Percentiles rank a stretch among this genome's conserved stretches.
Evolutionary conservation across 176 grass and related monocot genomes (phyloP).

Genomic region (Oryza meyeriana): DNA sequence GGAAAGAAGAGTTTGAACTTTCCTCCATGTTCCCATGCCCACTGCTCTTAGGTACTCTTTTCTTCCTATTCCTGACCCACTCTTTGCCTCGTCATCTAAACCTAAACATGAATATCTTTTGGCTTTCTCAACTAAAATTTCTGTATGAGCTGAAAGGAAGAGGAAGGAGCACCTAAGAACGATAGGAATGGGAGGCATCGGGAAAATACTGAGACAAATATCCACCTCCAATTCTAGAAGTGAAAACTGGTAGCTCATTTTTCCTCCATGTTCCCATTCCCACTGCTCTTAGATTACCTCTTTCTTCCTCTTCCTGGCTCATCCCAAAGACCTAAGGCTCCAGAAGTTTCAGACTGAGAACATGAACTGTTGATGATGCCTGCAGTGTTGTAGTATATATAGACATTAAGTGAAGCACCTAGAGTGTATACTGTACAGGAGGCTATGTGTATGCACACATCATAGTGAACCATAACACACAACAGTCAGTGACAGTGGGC

Average conservation of each 20-base stretch:
- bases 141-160: neutral
- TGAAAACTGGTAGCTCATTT: neutral
- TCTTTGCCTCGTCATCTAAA: neutral
- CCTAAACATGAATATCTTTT: neutral
- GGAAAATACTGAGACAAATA: neutral
- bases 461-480: neutral
- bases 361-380: neutral
- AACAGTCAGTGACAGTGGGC: neutral
- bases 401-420: neutral
- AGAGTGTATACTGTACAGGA: neutral
- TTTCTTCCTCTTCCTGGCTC: constrained; percentile 40
- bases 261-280: constrained; percentile 53
- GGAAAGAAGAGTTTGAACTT: neutral
- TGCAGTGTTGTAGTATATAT: constrained; percentile 7
- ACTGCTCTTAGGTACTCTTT: neutral
- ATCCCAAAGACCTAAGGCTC: neutral
- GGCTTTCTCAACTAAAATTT: neutral
- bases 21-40: neutral
- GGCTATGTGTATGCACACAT: neutral
- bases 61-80: constrained; percentile 11
- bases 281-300: constrained; percentile 33
- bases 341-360: neutral
- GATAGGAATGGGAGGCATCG: constrained; percentile 20
- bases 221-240: constrained; percentile 4
- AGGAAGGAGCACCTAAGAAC: constrained; percentile 9